These are phyloP conservation scores for Tolypocladium nubicola DNA, from an alignment of 2,329 filamentous ascomycete genomes.

Conservation along the genomic window DNA sequence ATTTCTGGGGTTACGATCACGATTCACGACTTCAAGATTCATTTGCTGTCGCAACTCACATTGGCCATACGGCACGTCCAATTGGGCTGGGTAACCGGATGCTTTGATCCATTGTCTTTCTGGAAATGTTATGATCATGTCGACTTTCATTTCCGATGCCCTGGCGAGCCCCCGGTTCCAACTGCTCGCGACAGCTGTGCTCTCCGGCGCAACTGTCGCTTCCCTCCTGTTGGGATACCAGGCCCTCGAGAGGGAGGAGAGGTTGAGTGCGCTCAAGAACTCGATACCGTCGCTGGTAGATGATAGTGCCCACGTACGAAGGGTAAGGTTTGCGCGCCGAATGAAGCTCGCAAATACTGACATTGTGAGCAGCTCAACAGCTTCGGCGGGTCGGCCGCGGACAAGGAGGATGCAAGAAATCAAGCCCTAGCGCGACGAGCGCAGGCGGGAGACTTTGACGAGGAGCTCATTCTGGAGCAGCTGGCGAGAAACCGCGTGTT, in stretches of 20 bases:
- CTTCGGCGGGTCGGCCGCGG: constrained; percentile 41
- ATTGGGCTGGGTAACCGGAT: background rate
- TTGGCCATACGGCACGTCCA: background rate
- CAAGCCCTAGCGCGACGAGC: constrained; percentile 48
- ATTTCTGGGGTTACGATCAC: background rate
- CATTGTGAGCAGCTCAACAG: constrained; percentile 42
- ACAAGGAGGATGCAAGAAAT: constrained; percentile 52
- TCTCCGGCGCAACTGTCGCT: constrained; percentile 50
- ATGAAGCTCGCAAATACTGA: background rate
- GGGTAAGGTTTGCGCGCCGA: constrained; percentile 6
- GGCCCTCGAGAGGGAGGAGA: constrained; percentile 42
- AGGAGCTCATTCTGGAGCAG: constrained; percentile 86
- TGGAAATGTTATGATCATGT: constrained; percentile 20
- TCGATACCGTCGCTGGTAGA: constrained; percentile 37
- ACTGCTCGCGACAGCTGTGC: constrained; percentile 59
- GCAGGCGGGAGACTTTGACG: constrained; percentile 53
- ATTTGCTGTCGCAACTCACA: background rate
- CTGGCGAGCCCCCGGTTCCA: constrained; percentile 42
- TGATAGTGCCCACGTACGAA: constrained; percentile 8
- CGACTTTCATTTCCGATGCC: constrained; percentile 32
- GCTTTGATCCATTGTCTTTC: background rate
- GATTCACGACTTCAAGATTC: background rate
- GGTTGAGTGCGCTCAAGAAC: constrained; percentile 45
- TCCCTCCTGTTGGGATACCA: constrained; percentile 53
- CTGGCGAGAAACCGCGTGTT: constrained; percentile 89